A percentile compares a stretch with the other conserved stretches of the same genome.
Evolutionary conservation across 2,329 filamentous ascomycete genomes (phyloP).

Genomic region (Purpureocillium lavendulum): DNA sequence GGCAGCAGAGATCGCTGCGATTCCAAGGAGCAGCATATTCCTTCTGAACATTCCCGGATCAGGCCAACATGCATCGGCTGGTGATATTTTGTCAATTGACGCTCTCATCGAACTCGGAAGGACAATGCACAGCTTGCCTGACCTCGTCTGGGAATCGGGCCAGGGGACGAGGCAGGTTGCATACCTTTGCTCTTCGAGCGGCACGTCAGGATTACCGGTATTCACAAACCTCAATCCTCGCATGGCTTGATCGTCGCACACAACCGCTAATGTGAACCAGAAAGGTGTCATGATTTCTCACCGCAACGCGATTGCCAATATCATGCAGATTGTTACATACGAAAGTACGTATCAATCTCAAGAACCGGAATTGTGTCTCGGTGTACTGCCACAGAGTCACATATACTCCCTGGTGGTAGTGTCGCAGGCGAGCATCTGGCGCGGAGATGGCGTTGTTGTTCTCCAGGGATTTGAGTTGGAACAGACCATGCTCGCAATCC

Average conservation of each 20-base stretch:
- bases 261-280: not conserved
- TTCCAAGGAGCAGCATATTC: not conserved
- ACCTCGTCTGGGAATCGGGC: not conserved
- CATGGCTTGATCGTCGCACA: too few species aligned
- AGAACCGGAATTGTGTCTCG: not conserved
- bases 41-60: not conserved
- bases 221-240: too few species aligned
- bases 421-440: not conserved
- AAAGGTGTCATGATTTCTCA: constrained; percentile 1
- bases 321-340: constrained; percentile 1
- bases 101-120: not conserved
- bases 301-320: not conserved
- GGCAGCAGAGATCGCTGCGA: not conserved
- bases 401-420: constrained; percentile 1
- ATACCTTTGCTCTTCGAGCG: not conserved
- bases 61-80: not conserved
- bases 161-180: not conserved
- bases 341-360: not conserved
- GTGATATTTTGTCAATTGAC: not conserved
- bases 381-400: not conserved
- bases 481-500: not conserved
- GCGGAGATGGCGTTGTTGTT: not conserved
- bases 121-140: not conserved
- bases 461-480: not conserved
- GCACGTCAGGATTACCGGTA: constrained; percentile 1